Base-by-base conservation (phyloP, 257 asterid species). In the Gynochthodes officinalis region DNA sequence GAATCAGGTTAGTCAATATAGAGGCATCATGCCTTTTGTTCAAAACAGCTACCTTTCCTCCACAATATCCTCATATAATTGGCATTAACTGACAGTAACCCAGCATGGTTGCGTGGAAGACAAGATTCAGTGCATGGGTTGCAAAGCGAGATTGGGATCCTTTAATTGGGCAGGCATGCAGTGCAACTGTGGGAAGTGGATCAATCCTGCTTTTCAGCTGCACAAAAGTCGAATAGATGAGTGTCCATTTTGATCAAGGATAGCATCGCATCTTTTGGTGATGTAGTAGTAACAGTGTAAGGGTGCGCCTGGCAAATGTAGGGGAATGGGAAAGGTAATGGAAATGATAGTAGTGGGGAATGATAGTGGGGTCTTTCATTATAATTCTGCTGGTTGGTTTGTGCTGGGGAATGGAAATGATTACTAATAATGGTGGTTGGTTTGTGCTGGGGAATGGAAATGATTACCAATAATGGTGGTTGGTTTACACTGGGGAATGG, bases 161-260 rank as follows among this genome's bases (percentile, higher is more conserved):
- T 93, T 91, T 86, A 88, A 86, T 58, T 93, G 96, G 97, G 91
- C 96, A 52, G 98, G 98, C 40, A 87, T 93, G 96, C 98, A 89
- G 79, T 93, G 98, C 89, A 93, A 74, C 44, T 93, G 98, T 72
- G 97, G 97, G 73, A 78, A 87, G 19, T 93, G 96, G 97, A 76
- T 93, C 35, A 89, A 79, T 84, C 98, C 97, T 35, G 97, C 98
- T 9, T 93, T 93, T 86, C 98, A 89, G 87, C 91, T 93, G 74
- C 97, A 91, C 83, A 93, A 89, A 73, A 89, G 84, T 63, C 93
- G 98, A 35, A 25, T 93, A 19, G 98, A 91, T 60, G 96, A 91
- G 82, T 87, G 89, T 69, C 77, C 42, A 18, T 57, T 67, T 39
- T 89, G 73, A 83, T 70, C 12, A 30, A 30, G 32, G 28, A 57